Evolutionary conservation across 2,329 filamentous ascomycete species (phyloP), one percentile per base, ranked within the genome.

Genomic region (Xylaria sp.): DNA sequence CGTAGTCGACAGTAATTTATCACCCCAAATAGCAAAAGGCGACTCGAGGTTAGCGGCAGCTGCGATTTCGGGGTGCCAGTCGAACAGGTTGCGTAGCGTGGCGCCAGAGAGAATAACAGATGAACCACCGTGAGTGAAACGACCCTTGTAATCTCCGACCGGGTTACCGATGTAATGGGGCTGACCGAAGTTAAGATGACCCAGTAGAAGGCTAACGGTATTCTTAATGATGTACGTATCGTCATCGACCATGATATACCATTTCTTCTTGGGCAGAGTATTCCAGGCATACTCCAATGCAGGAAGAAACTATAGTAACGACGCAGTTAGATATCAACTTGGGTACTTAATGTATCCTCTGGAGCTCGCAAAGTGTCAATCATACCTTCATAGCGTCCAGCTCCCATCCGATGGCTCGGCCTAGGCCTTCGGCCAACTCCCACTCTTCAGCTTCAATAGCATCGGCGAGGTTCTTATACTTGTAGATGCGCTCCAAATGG

Each of bases 231-330:
- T 68, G 66, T 79, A 84, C 0, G 80, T 84, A 67, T 85, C 82
- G 69, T 84, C 82, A 69, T 84, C 82, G 11, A 82, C 70, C 63
- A 84, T 78, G 62, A 84, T 69, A 66, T 83, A 84, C 82, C 82
- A 84, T 67, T 82, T 82, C 72, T 83, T 84, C 61, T 74, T 69
- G 0, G 81, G 82, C 67, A 83, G 73, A 13, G 71, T 74, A 46
- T 74, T 70, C 72, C 79, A 82, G 18, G 79, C 74, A 61, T 81
- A 76, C 64, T 83, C 79, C 64, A 85, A 77, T 49, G 80, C 79
- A 47, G 80, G 77, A 55, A 84, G 77, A 67, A 83, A 83, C 81
- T 83, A 60, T 1, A 59, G 47, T 4, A 2, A 37, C 16, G 10
- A 39, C 2, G 2, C 9, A 34, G 59, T 68, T 58, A 65, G 57